A percentile compares a stretch with the other conserved stretches of the same genome.
These are phyloP conservation scores for Calonectria montana DNA, from an alignment of 2,329 filamentous ascomycete species.

Conservation along the genomic window DNA sequence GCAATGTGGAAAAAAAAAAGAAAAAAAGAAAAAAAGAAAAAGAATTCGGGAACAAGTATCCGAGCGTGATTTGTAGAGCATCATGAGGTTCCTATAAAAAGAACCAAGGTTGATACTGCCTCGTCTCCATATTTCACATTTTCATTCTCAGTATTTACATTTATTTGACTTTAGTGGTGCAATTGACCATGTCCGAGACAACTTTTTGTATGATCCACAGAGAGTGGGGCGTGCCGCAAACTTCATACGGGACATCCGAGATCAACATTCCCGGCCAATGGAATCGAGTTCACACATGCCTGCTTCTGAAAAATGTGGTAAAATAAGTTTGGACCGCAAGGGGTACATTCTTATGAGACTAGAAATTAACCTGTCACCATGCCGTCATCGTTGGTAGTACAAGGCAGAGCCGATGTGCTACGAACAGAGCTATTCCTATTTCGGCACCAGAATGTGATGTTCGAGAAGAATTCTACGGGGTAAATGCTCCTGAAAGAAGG, in stretches of 20 bases:
- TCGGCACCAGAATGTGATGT: not conserved
- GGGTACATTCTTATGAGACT: not conserved
- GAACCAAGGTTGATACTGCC: no score
- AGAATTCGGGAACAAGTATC: no score
- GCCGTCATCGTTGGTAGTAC: not conserved
- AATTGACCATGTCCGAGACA: no score
- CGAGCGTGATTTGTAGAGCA: no score
- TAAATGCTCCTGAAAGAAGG: not conserved
- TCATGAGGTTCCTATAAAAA: no score
- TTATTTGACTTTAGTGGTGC: no score
- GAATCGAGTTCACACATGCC: not conserved
- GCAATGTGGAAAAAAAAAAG: no score
- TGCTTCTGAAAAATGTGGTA: not conserved
- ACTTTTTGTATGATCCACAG: not conserved
- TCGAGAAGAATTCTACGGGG: not conserved
- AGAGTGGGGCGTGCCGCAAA: not conserved
- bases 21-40: no score
- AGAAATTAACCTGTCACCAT: not conserved
- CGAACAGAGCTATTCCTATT: not conserved
- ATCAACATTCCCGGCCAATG: not conserved
- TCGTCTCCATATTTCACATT: no score
- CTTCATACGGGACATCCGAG: not conserved
- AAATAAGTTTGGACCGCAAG: not conserved
- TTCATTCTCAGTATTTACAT: no score
- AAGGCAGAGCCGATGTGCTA: not conserved